A percentile compares a stretch with the other conserved stretches of the same genome.
These are phyloP conservation scores for Penicillium hordei DNA, from an alignment of 2,329 filamentous ascomycete species.

Conservation along the genomic window DNA sequence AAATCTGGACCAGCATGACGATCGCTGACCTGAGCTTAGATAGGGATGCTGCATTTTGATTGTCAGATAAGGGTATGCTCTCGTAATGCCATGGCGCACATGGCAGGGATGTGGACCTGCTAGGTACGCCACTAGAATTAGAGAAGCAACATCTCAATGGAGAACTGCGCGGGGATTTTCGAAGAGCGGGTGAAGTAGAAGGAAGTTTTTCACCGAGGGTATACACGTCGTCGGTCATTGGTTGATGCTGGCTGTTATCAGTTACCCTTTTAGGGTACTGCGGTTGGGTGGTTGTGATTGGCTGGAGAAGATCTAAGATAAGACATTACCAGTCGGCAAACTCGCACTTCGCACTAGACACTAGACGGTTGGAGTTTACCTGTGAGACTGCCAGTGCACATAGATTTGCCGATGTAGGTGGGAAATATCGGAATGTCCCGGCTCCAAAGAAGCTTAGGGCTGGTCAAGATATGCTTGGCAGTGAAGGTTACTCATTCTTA, in stretches of 20 bases:
- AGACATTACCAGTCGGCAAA: constrained; percentile 1
- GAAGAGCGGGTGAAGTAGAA: background rate
- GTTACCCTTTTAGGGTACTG: background rate
- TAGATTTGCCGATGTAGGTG: background rate
- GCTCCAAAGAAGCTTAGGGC: background rate
- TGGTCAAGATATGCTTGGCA: background rate
- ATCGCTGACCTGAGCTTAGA: constrained; percentile 20
- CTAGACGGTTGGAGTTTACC: background rate
- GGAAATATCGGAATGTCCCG: constrained; percentile 1
- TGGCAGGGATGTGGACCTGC: background rate
- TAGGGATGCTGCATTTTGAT: constrained; percentile 13
- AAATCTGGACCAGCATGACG: background rate
- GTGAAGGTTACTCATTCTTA: constrained; percentile 1
- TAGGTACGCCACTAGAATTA: background rate
- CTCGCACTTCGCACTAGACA: background rate
- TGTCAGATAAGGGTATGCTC: constrained; percentile 21
- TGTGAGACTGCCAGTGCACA: background rate
- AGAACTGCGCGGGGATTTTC: background rate
- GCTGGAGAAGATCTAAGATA: constrained; percentile 3
- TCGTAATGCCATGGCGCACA: constrained; percentile 17
- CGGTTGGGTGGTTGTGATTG: constrained; percentile 7
- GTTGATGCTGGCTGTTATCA: constrained; percentile 6
- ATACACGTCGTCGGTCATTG: background rate
- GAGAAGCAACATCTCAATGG: background rate
- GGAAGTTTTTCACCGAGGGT: background rate